Conservation (phyloP, 371 early-diverging fungal species). For the Mortierella sp. region DNA sequence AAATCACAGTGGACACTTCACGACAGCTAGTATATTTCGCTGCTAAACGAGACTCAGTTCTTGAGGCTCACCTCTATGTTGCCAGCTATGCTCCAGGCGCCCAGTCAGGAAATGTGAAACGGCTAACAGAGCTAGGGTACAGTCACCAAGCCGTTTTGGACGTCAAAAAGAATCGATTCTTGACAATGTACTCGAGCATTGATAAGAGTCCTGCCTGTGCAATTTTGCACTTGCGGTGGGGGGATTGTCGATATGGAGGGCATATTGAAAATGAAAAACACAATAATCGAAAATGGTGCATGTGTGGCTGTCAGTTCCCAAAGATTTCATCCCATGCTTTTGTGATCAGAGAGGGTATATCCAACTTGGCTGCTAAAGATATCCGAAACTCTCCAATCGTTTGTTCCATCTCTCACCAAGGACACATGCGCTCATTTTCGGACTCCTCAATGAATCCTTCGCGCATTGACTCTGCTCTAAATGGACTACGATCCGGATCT, state of each 20-base stretch:
- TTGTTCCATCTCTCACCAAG: conserved; percentile 2
- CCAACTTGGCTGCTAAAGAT: conserved; percentile 27
- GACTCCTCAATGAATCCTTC: conserved; percentile 26
- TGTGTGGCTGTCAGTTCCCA: conserved; percentile 51
- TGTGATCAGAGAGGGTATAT: conserved; percentile 40
- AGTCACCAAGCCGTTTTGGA: conserved; percentile 69
- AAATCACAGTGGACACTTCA: conserved; percentile 72
- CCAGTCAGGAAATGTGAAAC: conserved; percentile 36
- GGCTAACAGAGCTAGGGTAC: conserved; percentile 69
- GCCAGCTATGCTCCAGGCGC: conserved; percentile 56
- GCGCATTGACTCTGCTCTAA: conserved; percentile 19
- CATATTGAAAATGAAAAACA: background rate
- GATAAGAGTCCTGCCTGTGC: conserved; percentile 59
- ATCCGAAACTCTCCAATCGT: conserved; percentile 36
- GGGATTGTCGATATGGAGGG: conserved; percentile 16
- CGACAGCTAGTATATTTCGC: conserved; percentile 76
- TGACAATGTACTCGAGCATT: conserved; percentile 69
- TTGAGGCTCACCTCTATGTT: conserved; percentile 80
- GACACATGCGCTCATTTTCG: conserved; percentile 37
- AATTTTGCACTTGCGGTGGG: conserved; percentile 56
- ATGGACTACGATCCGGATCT: conserved; percentile 27
- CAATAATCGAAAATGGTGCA: conserved; percentile 28
- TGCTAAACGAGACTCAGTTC: conserved; percentile 74
- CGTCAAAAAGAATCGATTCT: conserved; percentile 59
- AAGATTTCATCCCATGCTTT: conserved; percentile 52